Evolutionary conservation across 495 filamentous ascomycete species (phyloP), one percentile per base, ranked within the genome.

Genomic region (Neurospora discreta): DNA sequence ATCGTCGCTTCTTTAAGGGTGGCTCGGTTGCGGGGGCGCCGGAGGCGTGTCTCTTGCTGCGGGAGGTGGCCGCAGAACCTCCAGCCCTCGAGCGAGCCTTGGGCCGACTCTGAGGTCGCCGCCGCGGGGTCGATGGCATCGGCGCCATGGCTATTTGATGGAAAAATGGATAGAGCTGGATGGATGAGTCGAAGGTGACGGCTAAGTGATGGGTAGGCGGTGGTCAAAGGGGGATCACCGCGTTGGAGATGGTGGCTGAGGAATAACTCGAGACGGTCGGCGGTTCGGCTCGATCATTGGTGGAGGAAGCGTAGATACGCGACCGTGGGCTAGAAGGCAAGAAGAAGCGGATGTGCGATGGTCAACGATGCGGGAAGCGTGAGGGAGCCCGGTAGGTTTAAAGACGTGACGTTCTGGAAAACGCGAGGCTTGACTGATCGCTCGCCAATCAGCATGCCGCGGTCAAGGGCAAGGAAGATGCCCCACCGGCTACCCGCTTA

Each of bases 1-100:
- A 95, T 71, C 82, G 80, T 71, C 84, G 79, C 70, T 83, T 82
- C 79, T 87, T 87, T 0, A 77, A 78, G 16, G 85, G 84, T n/a
- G 85, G 86, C 73, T 88, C 86, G 2, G 84, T 84, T 23, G 84
- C 84, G 30, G 82, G 78, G 36, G 76, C 80, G 40, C 82, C 82
- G 70, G 77, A 71, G 16, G 73, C 78, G 26, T 73, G 69, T 68
- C 82, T 78, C 58, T 77, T 80, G 77, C 80, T 78, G 74, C 83
- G 82, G 71, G 80, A 79, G 71, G 83, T 77, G 80, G 77, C 82
- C n/a, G 75, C 68, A 3, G 83, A 79, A 46, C 74, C 68, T 7
- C 81, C 75, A 20, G 80, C 80, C 65, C 80, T 80, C 68, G 83
- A 82, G 39, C 83, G 80, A 23, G 82, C 82, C 60, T 83, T 78